phyloP scores from a whole-genome alignment of 2,329 filamentous ascomycete genomes.

The Pseudocercospora fijiensis region DNA sequence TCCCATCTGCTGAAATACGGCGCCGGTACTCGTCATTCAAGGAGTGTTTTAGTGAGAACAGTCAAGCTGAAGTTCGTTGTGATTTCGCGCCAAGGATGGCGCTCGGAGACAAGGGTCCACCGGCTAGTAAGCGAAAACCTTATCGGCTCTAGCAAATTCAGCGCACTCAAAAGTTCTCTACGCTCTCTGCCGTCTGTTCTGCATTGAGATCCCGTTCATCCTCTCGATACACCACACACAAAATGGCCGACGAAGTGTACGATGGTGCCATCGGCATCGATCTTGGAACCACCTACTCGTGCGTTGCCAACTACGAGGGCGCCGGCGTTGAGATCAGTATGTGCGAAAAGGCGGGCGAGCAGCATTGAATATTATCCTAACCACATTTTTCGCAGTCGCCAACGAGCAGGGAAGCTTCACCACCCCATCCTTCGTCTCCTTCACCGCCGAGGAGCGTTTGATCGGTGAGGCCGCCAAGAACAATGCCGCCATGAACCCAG shows the following conservation, averaged over 20 bases:
- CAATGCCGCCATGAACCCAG: slow-evolving; percentile 99
- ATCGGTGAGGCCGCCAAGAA: slow-evolving; percentile 99
- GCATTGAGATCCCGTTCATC: background rate
- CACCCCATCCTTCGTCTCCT: slow-evolving; percentile 97
- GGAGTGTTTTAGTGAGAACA: background rate
- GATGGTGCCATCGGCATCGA: slow-evolving; percentile 99
- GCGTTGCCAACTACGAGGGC: slow-evolving; percentile 98
- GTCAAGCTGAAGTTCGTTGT: background rate
- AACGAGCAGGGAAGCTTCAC: slow-evolving; percentile 99
- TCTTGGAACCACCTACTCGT: slow-evolving; percentile 99
- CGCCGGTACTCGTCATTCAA: too few relatives aligned
- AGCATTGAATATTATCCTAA: slow-evolving; percentile 12
- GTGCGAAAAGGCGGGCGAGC: slow-evolving; percentile 37
- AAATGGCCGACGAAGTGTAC: slow-evolving; percentile 97
- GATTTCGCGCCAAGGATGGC: background rate
- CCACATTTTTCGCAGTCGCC: slow-evolving; percentile 58
- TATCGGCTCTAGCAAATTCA: slow-evolving; percentile 4
- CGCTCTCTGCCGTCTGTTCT: background rate
- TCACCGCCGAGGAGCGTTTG: slow-evolving; percentile 97
- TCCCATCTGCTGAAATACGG: too few relatives aligned
- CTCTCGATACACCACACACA: slow-evolving; percentile 37
- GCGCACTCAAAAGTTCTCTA: slow-evolving; percentile 4
- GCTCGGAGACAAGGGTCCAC: background rate
- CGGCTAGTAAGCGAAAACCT: background rate
- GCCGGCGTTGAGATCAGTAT: slow-evolving; percentile 98